phyloP scores from a whole-genome alignment of 768 basidiomycete genomes.

The Boletus pseudo-olivaceus region DNA sequence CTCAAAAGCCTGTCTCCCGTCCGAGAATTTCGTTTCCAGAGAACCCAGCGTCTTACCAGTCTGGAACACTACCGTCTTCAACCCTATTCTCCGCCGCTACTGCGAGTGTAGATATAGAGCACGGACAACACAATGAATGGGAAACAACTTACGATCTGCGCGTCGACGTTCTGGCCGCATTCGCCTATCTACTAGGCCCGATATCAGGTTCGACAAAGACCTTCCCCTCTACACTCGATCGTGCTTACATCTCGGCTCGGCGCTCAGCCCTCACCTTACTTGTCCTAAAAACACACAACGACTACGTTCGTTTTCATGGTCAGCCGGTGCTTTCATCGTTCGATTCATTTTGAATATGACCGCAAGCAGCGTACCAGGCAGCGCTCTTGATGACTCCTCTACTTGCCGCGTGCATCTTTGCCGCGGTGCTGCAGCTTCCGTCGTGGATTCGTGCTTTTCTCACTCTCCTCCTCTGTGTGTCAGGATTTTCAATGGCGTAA shows the following conservation, averaged over 20 bases:
- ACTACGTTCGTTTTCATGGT: conserved; percentile 80
- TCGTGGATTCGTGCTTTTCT: conserved; percentile 48
- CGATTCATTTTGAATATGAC: conserved; percentile 7
- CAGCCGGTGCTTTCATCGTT: conserved; percentile 18
- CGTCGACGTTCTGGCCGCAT: conserved; percentile 63
- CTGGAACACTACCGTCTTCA: conserved; percentile 61
- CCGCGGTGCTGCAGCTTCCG: conserved; percentile 51
- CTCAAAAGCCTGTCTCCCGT: conserved; percentile 23
- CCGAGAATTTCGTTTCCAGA: conserved; percentile 53
- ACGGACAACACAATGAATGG: conserved; percentile 54
- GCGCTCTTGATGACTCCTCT: conserved; percentile 67
- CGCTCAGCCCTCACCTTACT: conserved; percentile 56
- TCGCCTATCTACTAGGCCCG: conserved; percentile 66
- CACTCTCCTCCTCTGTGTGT: conserved; percentile 42
- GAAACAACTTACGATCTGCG: conserved; percentile 66
- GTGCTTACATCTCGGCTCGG: not conserved
- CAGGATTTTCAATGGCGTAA: conserved; percentile 55
- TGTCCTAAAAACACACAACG: conserved; percentile 72
- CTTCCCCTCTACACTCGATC: not conserved
- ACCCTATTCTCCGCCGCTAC: conserved; percentile 39
- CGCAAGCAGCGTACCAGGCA: conserved; percentile 66
- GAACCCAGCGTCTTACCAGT: conserved; percentile 58
- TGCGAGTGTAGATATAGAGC: conserved; percentile 37
- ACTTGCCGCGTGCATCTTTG: conserved; percentile 51
- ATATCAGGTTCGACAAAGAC: conserved; percentile 54